A percentile compares a stretch with the other conserved stretches of the same genome.
These are phyloP conservation scores for Helianthus annuus DNA, from an alignment of 129 eudicot species.

Conservation along the genomic window HanXRQr2.0-SUNRISE NC_035437.2:96778418-96778917, in stretches of 20 bases:
- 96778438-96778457: background rate
- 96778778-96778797: constrained; percentile 24
- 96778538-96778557: constrained; percentile 60
- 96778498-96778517: constrained; percentile 39
- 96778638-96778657: constrained; percentile 70
- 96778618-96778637: constrained; percentile 40
- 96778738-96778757: constrained; percentile 32
- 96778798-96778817: constrained; percentile 19
- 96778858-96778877: constrained; percentile 21
- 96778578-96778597: constrained; percentile 60
- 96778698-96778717: constrained; percentile 36
- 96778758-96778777: background rate
- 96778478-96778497: constrained; percentile 7
- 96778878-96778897: constrained; percentile 18
- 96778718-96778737: constrained; percentile 33
- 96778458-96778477: constrained; percentile 40
- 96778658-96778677: constrained; percentile 25
- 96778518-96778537: constrained; percentile 78
- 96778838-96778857: constrained; percentile 27
- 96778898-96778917: background rate
- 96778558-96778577: constrained; percentile 63
- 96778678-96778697: constrained; percentile 23
- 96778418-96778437: background rate
- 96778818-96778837: constrained; percentile 6
- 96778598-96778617: constrained; percentile 38